Conservation (phyloP, 768 basidiomycete species). For the Tylopilus cervinicoccineus region DNA sequence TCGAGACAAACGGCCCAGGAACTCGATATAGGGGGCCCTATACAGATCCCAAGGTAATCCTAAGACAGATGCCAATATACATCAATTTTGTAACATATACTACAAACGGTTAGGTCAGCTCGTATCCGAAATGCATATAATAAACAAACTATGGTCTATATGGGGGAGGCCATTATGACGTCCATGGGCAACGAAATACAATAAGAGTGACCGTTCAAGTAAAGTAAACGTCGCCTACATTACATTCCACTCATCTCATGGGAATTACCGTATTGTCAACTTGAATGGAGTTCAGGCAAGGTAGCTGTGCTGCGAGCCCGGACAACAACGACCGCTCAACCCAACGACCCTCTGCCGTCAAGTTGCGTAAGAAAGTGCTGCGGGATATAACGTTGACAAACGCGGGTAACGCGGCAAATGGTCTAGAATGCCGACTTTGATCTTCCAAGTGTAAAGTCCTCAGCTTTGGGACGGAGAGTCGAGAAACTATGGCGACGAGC, state of each 20-base stretch:
- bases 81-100: background rate
- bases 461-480: conserved; percentile 46
- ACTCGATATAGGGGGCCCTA: too few relatives aligned
- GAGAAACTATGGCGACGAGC: conserved; percentile 47
- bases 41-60: background rate
- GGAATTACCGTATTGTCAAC: conserved; percentile 4
- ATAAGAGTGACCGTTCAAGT: conserved; percentile 4
- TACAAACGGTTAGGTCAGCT: conserved; percentile 3
- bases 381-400: conserved; percentile 7
- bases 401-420: conserved; percentile 41
- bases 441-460: conserved; percentile 47
- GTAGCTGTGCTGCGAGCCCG: conserved; percentile 12
- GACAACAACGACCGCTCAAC: conserved; percentile 11
- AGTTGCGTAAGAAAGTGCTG: conserved; percentile 6
- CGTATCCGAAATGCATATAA: background rate
- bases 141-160: conserved; percentile 5
- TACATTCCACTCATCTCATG: conserved; percentile 9
- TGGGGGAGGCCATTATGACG: background rate
- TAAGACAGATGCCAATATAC: background rate
- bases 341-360: conserved; percentile 29
- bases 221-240: background rate
- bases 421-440: conserved; percentile 6
- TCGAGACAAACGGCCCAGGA: too few relatives aligned
- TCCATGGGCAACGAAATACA: background rate
- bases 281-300: conserved; percentile 13